Percentiles rank a stretch among this genome's conserved stretches.
Evolutionary conservation across 306 rosid genomes (phyloP).

Genomic region (Luffa aegyptiaca): DNA sequence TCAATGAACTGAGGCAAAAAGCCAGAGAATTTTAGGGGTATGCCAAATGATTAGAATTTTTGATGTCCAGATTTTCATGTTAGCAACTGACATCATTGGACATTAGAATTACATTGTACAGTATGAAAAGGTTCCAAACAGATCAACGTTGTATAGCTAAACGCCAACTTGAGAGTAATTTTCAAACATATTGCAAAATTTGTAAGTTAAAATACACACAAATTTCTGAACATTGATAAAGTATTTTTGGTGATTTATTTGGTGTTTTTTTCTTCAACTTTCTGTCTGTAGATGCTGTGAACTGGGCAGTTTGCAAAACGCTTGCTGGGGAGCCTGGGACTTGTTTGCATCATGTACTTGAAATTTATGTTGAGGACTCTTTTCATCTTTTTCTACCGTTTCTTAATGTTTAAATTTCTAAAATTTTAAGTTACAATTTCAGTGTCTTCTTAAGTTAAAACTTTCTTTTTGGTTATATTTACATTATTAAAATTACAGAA

Average conservation of each 20-base stretch:
- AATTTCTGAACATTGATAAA: not conserved
- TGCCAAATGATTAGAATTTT: not conserved
- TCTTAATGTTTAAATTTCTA: not conserved
- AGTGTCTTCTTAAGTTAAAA: not conserved
- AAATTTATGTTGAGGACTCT: not conserved
- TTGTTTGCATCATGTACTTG: not conserved
- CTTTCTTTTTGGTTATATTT: not conserved
- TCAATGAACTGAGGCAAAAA: constrained; percentile 63
- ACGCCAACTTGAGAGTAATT: constrained; percentile 10
- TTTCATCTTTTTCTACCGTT: not conserved
- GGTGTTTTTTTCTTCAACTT: not conserved
- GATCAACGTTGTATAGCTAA: constrained; percentile 32
- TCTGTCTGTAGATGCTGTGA: not conserved
- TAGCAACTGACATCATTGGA: not conserved
- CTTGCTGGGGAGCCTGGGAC: not conserved
- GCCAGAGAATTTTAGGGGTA: constrained; percentile 47
- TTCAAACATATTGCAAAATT: not conserved
- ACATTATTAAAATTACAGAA: not conserved
- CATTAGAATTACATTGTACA: constrained; percentile 7
- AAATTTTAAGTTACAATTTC: not conserved
- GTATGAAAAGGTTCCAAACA: constrained; percentile 5
- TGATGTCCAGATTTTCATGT: not conserved
- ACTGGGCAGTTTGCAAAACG: not conserved
- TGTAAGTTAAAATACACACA: not conserved
- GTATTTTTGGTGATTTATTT: not conserved